Evolutionary conservation across 2,329 filamentous ascomycete species (phyloP), one percentile per base, ranked within the genome.

Genomic region (Trichocomaceae sp.): DNA sequence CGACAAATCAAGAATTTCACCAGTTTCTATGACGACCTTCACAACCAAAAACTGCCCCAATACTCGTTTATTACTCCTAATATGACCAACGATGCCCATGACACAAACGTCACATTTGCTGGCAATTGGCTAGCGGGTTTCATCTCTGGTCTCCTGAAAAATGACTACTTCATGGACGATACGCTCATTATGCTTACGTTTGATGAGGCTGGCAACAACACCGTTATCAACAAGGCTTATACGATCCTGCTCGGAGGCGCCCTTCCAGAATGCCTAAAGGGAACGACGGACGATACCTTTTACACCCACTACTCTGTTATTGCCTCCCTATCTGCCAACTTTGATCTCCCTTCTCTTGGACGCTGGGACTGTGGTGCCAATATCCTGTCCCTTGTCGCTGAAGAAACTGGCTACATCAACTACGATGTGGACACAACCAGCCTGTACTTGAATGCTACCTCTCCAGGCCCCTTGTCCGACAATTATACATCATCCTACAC

Each of bases 141-240:
- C 73, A 71, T 93, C 1, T 78, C 82, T 53, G 86, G 87, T 0
- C 82, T 93, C 6, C 76, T 93, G 5, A 67, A 78, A 33, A 80
- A 93, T 72, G 70, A 75, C 47, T 80, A 85, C 61, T 92, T 93
- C 70, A 87, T 85, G 82, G 74, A 87, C 47, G 82, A 87, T 65
- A 91, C 87, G 0, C 78, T 93, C 1, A 79, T 93, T 7, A 75
- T 92, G 5, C 70, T 93, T 57, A 91, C 84, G 7, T 93, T 90
- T 63, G 89, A 93, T 59, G 89, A 93, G 73, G 87, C 84, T 68
- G 81, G 86, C 62, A 83, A 80, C 10, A 90, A 90, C 70, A 70
- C 75, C 5, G 72, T 75, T 23, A 79, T 81, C 62, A 93, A 92
- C 77, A 77, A 78, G 41, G 79, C 93, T 52, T 80, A 88, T 57